phyloP scores from a whole-genome alignment of 331 rosid genomes.

The Spiraea crenata region DNA sequence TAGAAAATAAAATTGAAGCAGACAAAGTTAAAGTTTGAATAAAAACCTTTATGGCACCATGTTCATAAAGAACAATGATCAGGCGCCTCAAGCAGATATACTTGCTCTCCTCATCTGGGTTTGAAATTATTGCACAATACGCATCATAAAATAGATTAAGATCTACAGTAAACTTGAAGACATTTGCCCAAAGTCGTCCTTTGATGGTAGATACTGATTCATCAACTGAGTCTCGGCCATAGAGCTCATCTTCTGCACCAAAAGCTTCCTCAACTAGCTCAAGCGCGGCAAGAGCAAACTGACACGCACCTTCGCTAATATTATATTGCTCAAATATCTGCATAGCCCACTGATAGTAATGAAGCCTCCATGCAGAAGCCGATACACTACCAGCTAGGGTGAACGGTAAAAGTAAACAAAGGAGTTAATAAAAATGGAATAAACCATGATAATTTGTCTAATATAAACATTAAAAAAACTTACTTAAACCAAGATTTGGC shows the following conservation, averaged over 20 bases:
- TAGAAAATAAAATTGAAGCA: not conserved
- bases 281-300: slow-evolving; percentile 97
- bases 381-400: slow-evolving; percentile 47
- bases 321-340: slow-evolving; percentile 84
- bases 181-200: slow-evolving; percentile 95
- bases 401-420: slow-evolving; percentile 11
- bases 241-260: slow-evolving; percentile 30
- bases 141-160: slow-evolving; percentile 77
- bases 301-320: slow-evolving; percentile 83
- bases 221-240: slow-evolving; percentile 33
- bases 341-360: slow-evolving; percentile 93
- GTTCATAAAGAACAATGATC: slow-evolving; percentile 80
- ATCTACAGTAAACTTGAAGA: slow-evolving; percentile 83
- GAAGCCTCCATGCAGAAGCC: slow-evolving; percentile 68
- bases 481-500: slow-evolving; percentile 58
- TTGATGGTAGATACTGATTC: slow-evolving; percentile 65
- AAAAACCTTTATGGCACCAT: slow-evolving; percentile 75
- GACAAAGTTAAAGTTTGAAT: slow-evolving; percentile 3
- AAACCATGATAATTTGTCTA: slow-evolving; percentile 11
- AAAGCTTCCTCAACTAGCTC: slow-evolving; percentile 90
- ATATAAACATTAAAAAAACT: slow-evolving; percentile 34
- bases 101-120: slow-evolving; percentile 96
- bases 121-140: slow-evolving; percentile 89
- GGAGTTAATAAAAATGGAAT: slow-evolving; percentile 16
- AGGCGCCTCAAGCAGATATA: slow-evolving; percentile 88